Evolutionary conservation across 2,329 filamentous ascomycete species (phyloP), one percentile per base, ranked within the genome.

Genomic region (Exophiala lecanii-corni): DNA sequence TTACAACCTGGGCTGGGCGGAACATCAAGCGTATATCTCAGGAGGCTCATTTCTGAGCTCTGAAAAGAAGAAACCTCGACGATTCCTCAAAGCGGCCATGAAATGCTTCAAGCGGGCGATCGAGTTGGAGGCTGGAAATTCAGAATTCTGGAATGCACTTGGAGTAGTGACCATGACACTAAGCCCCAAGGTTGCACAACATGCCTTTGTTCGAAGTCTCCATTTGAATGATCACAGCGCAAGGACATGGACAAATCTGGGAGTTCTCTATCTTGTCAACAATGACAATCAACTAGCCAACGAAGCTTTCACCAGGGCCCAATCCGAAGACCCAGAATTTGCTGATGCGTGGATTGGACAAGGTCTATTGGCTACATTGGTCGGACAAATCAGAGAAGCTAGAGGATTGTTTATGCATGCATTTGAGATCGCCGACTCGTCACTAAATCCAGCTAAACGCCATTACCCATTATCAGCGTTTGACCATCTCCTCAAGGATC

Each of bases 61-160:
- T 13, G 33, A 37, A 12, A 51, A 33, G 13, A 81, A 79, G 57
- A 83, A 75, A 57, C 72, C 74, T 50, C 56, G 13, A 76, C 79
- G 58, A 76, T 89, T 88, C 54, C 71, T 92, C 35, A 89, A 84
- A 62, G 82, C 89, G 5, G 79, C 92, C 1, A 84, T 97, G 51
- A 78, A 82, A 41, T 92, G 87, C 57, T 97, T 98, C 75, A 98
- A 98, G 68, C 78, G 87, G 33, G 86, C 92, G 1, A 98, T 98
- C 53, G 92, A 97, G 65, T 74, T 96, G 1, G 94, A 98, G 64
- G 86, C 89, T 5, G 86, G 89, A 39, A 98, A 97, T 59, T 73
- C 87, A 0, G 91, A 97, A 55, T 97, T 97, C 63, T 98, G 92
- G 92, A 97, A 97, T 59, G 84, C 92, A 0, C 74, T 98, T 2